Percentiles rank a stretch among this genome's conserved stretches.
These are phyloP conservation scores for Phytopythium oedochilum DNA, from an alignment of 352 stramenopile genomes.

Conservation along the genomic window DNA sequence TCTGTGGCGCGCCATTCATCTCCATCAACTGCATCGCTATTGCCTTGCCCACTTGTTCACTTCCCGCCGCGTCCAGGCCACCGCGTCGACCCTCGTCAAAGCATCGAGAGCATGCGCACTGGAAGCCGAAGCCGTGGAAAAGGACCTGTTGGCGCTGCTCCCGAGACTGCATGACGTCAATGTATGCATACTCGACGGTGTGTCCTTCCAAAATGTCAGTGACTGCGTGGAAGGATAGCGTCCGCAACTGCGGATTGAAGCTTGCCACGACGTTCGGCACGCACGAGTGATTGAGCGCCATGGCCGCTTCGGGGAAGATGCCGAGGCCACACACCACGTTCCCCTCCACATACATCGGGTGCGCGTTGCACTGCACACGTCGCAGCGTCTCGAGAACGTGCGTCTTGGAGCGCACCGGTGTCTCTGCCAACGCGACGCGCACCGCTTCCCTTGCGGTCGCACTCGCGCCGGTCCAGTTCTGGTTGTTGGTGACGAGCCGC, in stretches of 20 bases:
- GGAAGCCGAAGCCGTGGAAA: slow-evolving; percentile 42
- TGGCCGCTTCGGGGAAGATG: slow-evolving; percentile 63
- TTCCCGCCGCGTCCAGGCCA: background rate
- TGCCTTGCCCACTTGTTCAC: slow-evolving; percentile 11
- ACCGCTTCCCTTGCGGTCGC: slow-evolving; percentile 2
- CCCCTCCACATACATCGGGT: slow-evolving; percentile 45
- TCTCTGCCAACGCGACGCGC: slow-evolving; percentile 9
- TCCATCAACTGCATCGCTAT: slow-evolving; percentile 27
- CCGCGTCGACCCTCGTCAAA: slow-evolving; percentile 9
- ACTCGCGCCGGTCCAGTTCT: background rate
- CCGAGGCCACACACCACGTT: slow-evolving; percentile 34
- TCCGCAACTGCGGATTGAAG: slow-evolving; percentile 39
- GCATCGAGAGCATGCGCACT: slow-evolving; percentile 43
- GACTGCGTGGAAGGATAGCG: slow-evolving; percentile 46
- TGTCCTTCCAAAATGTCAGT: slow-evolving; percentile 17
- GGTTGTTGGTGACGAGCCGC: slow-evolving; percentile 13
- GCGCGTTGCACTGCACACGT: slow-evolving; percentile 49
- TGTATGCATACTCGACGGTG: slow-evolving; percentile 49
- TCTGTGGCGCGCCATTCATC: slow-evolving; percentile 4
- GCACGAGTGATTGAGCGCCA: slow-evolving; percentile 71
- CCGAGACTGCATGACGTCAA: slow-evolving; percentile 42
- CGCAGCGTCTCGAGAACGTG: slow-evolving; percentile 33
- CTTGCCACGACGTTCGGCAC: slow-evolving; percentile 46
- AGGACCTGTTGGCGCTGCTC: slow-evolving; percentile 30
- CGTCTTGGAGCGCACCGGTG: slow-evolving; percentile 3